phyloP scores from a whole-genome alignment of 2,329 filamentous ascomycete species.

The Meredithiella fracta region DNA sequence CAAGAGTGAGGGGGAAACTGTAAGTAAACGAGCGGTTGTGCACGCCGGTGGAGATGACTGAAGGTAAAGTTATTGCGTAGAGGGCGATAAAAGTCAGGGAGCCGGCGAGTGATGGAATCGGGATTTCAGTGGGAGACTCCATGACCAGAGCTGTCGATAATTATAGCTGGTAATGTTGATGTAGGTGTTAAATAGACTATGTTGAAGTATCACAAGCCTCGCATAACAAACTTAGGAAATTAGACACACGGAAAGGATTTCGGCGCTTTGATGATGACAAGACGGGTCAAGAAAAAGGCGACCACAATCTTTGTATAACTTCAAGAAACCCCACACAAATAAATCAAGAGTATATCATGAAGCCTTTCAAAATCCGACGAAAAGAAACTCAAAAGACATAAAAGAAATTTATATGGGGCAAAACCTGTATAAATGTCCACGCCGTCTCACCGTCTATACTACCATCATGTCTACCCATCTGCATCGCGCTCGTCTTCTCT shows the following conservation, averaged over 20 bases:
- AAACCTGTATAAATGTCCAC: neutral
- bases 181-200: neutral
- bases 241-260: neutral
- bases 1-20: conserved; percentile 22
- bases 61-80: neutral
- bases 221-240: neutral
- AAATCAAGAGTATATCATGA: neutral
- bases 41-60: neutral
- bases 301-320: neutral
- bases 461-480: too few relatives aligned
- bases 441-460: too few relatives aligned
- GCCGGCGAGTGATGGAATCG: neutral
- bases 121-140: neutral
- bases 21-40: neutral
- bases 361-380: neutral
- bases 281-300: neutral
- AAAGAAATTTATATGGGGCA: neutral
- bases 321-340: neutral
- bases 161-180: neutral
- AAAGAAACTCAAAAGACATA: too few relatives aligned
- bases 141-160: neutral
- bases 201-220: neutral
- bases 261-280: neutral
- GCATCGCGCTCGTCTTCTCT: too few relatives aligned
- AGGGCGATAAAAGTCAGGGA: neutral